Base-by-base conservation (phyloP, 2,329 filamentous ascomycete species). In the Pseudogymnoascus sp. region DNA sequence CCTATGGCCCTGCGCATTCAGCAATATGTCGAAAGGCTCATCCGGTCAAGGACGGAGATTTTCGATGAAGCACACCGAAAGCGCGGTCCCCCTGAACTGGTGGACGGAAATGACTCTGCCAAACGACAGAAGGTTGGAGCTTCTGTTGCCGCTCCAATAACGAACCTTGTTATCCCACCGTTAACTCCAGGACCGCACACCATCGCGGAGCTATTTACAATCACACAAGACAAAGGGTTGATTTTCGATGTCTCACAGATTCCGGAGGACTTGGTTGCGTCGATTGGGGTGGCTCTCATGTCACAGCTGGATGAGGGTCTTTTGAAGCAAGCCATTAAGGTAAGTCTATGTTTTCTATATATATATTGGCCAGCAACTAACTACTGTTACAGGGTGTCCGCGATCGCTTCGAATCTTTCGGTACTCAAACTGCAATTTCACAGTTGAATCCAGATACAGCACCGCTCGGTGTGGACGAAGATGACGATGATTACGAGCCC, bases 401-500 rank as follows among this genome's bases (percentile, higher is more conserved):
- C 37, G 76, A 77, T 60, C 81, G 85, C 61, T 72, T 70, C 40
- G 62, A 68, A 26, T 66, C 74, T 82, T 24, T 73, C 40, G 65
- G 63, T 24, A 63, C 68, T 59, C 65, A 68, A 37, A 64, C 68
- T 14, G 66, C 69, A 60, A 41, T 63, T 43, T 26, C 46, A 59
- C 62, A n/a, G 70, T 76, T 84, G 28, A 84, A 85, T 65, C 79
- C 84, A 6, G 82, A 85, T 62, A 87, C 84, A 2, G 79, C 83
- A 12, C 83, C 83, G 1, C 74, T 88, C 2, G 85, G 83, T 26
- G 86, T 90, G 3, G 86, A 89, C 6, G 87, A 89, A 7, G 92
- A 96, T 43, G 93, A 96, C 19, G 91, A 96, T 67, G 91, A 96
- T 69, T 97, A 97, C 71, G 93, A 97, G 70, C 93, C 93, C 0